Evolutionary conservation across 305 asterid species (phyloP), one percentile per base, ranked within the genome.

Genomic region (Plantago lanceolata): DNA sequence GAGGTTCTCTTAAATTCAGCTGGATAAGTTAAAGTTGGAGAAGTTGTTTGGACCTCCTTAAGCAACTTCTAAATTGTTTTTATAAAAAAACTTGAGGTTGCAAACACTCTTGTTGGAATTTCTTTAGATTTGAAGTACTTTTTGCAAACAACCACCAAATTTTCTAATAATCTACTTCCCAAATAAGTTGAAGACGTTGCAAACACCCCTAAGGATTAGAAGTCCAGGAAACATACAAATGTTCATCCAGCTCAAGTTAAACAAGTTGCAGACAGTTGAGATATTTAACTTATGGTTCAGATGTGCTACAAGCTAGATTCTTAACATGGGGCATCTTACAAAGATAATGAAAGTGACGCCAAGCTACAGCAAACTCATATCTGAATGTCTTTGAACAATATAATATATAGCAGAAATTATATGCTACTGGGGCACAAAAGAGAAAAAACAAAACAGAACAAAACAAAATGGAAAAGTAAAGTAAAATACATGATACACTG

Each of bases 341-440:
- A 59, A 68, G 73, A 63, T 51, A 53, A 57, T 18, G 59, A 63
- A 20, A 50, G 53, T 51, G 64, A 73, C 70, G 63, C 68, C 49
- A 52, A 20, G 26, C 33, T 40, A 65, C 11, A 40, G 52, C 49
- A 1, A 57, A 12, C 21, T 18, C 4, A 59, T 20, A 59, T 35
- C 9, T 37, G 29, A 19, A 59, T 37, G 50, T 37, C 18, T 13
- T n/a, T 59, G 29, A 59, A 37, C 24, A 59, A 21, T 59, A 35
- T 19, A 51, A 59, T 37, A 20, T 20, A n/a, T 21, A 53, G 33
- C 63, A 58, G 43, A 35, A 33, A 37, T 35, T 58, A 31, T 26
- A 58, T 33, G 48, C 14, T 31, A 33, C 20, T 33, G 40, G 48
- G 24, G 15, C 6, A 19, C 5, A 12, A 18, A 19, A 12, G 37